Evolutionary conservation across 768 basidiomycete species (phyloP).

Genomic region (Tylopilus plumbeoviolaceoides): DNA sequence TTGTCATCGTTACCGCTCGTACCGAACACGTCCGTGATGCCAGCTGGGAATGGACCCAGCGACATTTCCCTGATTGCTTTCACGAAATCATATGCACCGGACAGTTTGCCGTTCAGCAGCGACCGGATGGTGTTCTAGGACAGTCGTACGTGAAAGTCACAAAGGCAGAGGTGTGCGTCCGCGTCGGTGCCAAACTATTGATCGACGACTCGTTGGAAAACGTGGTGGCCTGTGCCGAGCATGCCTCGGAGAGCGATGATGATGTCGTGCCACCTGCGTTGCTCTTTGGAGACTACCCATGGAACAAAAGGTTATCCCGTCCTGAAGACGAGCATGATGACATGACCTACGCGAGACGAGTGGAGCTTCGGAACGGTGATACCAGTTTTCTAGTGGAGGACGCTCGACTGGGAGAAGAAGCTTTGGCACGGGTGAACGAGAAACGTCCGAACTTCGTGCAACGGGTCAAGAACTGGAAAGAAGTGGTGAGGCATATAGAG

Average conservation of each 20-base stretch:
- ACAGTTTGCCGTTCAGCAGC: conserved; percentile 56
- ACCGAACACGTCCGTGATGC: conserved; percentile 48
- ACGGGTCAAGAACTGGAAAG: conserved; percentile 62
- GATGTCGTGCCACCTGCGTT: conserved; percentile 49
- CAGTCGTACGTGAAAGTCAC: conserved; percentile 46
- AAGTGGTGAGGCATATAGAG: conserved; percentile 49
- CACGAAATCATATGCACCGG: conserved; percentile 68
- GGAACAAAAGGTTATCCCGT: conserved; percentile 61
- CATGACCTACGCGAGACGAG: conserved; percentile 49
- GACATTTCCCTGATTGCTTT: conserved; percentile 61
- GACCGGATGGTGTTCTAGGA: conserved; percentile 6
- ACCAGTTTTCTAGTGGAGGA: conserved; percentile 57
- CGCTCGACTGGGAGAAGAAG: conserved; percentile 24
- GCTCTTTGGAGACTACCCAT: conserved; percentile 73
- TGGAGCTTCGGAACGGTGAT: conserved; percentile 42
- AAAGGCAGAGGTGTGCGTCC: conserved; percentile 70
- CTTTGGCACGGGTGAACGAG: conserved; percentile 40
- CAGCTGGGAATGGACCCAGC: conserved; percentile 64
- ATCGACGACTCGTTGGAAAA: conserved; percentile 85
- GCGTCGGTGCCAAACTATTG: conserved; percentile 58
- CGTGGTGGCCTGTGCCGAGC: conserved; percentile 52
- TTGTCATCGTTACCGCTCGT: conserved; percentile 78
- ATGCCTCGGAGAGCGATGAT: conserved; percentile 14
- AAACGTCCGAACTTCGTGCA: conserved; percentile 41
- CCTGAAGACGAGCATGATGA: conserved; percentile 44